Evolutionary conservation across 345 rosid genomes (phyloP).

Genomic region (Acer negundo): DNA sequence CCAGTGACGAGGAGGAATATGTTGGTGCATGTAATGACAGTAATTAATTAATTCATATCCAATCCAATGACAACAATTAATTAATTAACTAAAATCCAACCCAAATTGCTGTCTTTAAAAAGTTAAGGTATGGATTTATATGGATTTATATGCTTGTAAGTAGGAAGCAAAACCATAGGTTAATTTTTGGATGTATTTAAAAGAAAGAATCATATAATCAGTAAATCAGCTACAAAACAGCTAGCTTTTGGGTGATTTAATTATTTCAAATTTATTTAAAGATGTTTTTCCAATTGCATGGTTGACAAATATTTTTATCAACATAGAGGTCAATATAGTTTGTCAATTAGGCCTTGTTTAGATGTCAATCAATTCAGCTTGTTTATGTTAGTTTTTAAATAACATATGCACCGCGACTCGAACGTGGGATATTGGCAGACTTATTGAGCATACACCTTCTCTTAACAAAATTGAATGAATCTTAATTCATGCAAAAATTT

Average conservation of each 20-base stretch:
- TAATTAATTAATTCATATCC: not conserved
- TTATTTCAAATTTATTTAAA: not conserved
- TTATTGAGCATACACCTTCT: too few relatives aligned
- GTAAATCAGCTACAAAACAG: not conserved
- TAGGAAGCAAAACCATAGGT: not conserved
- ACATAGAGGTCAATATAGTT: not conserved
- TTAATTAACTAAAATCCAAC: not conserved
- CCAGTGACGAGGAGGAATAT: not conserved
- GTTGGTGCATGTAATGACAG: not conserved
- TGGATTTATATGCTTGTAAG: not conserved
- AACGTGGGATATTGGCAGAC: too few relatives aligned
- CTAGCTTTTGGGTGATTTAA: not conserved
- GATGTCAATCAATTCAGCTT: too few relatives aligned
- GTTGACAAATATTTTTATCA: not conserved
- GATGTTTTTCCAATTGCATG: not conserved
- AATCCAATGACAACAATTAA: not conserved
- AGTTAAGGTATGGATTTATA: not conserved
- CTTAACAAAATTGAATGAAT: too few relatives aligned
- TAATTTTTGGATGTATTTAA: not conserved
- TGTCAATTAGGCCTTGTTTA: conserved; percentile 6
- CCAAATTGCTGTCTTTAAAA: not conserved
- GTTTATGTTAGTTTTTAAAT: too few relatives aligned
- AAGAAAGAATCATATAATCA: not conserved
- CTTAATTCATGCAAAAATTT: too few relatives aligned
- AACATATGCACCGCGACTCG: too few relatives aligned